Percentiles rank a stretch among this genome's conserved stretches.
Evolutionary conservation across 78 protist species (phyloP).

Genomic region (Planoprotostelium fungivorum): DNA sequence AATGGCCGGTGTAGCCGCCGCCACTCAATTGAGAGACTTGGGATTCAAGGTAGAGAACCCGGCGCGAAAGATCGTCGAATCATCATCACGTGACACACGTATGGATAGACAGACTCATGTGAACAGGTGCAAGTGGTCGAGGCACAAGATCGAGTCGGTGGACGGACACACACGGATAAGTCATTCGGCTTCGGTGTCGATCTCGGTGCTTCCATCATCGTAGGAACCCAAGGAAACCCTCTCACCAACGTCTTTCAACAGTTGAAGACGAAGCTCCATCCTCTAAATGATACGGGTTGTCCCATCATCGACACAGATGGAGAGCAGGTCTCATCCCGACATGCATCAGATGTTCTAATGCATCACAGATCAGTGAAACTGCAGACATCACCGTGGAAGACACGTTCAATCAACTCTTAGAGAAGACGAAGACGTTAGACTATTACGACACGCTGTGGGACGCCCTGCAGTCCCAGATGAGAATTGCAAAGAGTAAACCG

Average conservation of each 20-base stretch:
- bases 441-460: not conserved
- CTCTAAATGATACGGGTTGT: conserved; percentile 5
- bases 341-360: no score
- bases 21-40: not conserved
- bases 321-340: no score
- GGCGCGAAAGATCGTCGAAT: no score
- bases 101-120: no score
- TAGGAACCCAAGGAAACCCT: conserved; percentile 53
- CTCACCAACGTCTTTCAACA: conserved; percentile 14
- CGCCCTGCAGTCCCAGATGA: not conserved
- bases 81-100: no score
- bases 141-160: conserved; percentile 10
- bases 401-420: conserved; percentile 9
- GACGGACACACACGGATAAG: conserved; percentile 9
- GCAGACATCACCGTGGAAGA: not conserved
- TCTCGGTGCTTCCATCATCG: conserved; percentile 33
- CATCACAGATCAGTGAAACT: not conserved
- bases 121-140: conserved; percentile 7
- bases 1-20: conserved; percentile 9
- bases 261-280: not conserved
- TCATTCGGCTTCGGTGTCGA: not conserved
- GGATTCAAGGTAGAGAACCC: not conserved
- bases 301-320: conserved; percentile 10
- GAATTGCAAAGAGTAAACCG: not conserved
- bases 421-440: not conserved